A percentile compares a stretch with the other conserved stretches of the same genome.
These are phyloP conservation scores for Lactarius deliciosus DNA, from an alignment of 768 basidiomycete genomes.

Conservation along the genomic window DNA sequence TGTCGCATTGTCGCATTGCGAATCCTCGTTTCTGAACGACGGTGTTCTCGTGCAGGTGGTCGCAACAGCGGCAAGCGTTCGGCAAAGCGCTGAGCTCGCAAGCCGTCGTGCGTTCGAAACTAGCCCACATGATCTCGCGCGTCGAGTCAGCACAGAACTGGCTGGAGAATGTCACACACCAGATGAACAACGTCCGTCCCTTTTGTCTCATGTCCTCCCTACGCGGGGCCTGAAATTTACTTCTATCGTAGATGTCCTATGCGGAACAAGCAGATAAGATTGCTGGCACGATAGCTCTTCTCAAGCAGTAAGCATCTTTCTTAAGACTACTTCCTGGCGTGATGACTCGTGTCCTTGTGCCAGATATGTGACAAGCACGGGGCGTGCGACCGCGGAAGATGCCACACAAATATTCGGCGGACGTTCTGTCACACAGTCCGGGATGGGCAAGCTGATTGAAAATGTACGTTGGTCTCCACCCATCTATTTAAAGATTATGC, in stretches of 20 bases:
- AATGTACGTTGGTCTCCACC: constrained; percentile 47
- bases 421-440: constrained; percentile 79
- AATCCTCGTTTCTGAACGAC: background rate
- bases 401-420: constrained; percentile 89
- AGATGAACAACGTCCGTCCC: constrained; percentile 78
- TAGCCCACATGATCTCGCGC: constrained; percentile 87
- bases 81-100: constrained; percentile 82
- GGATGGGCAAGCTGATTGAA: constrained; percentile 84
- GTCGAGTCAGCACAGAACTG: constrained; percentile 85
- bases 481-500: background rate
- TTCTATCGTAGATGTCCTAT: constrained; percentile 69
- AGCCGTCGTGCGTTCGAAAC: constrained; percentile 84
- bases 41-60: constrained; percentile 59
- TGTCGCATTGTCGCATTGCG: constrained; percentile 25
- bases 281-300: constrained; percentile 84
- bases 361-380: constrained; percentile 67
- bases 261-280: constrained; percentile 79
- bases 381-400: constrained; percentile 68
- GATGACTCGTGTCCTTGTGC: constrained; percentile 14
- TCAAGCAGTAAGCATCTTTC: constrained; percentile 69
- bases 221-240: constrained; percentile 25
- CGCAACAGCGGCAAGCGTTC: constrained; percentile 85
- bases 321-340: background rate
- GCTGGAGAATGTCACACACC: constrained; percentile 86
- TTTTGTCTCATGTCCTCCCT: background rate